Percentiles rank a stretch among this genome's conserved stretches.
phyloP scores from a whole-genome alignment of 208 protist species.

The Crithidia fasciculata region DNA sequence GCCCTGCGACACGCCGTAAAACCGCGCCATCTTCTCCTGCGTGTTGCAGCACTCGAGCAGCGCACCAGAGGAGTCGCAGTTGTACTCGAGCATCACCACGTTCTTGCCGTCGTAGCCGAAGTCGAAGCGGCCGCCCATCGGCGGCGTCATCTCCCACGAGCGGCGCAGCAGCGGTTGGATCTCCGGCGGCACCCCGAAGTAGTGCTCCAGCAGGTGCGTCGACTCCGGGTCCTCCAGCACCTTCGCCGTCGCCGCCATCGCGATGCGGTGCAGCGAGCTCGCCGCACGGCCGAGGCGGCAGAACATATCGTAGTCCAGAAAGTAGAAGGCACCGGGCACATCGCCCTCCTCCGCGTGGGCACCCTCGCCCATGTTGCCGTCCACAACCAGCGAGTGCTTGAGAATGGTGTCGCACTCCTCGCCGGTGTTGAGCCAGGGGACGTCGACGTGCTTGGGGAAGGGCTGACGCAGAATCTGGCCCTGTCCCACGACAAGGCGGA shows the following conservation, averaged over 20 bases:
- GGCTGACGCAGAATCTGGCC: constrained; percentile 58
- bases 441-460: constrained; percentile 43
- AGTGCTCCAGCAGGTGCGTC: constrained; percentile 61
- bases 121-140: constrained; percentile 77
- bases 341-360: constrained; percentile 41
- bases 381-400: constrained; percentile 52
- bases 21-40: constrained; percentile 81
- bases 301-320: constrained; percentile 84
- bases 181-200: constrained; percentile 74
- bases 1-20: constrained; percentile 60
- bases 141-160: constrained; percentile 59
- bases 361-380: constrained; percentile 36
- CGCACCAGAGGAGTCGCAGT: constrained; percentile 78
- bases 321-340: constrained; percentile 73
- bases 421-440: constrained; percentile 57
- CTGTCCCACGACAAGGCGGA: constrained; percentile 45
- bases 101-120: constrained; percentile 79
- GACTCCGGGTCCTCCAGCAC: constrained; percentile 62
- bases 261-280: constrained; percentile 66
- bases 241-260: constrained; percentile 65
- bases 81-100: constrained; percentile 83
- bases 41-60: constrained; percentile 84
- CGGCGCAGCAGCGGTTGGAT: constrained; percentile 65
- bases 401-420: constrained; percentile 66
- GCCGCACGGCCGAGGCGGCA: constrained; percentile 63